Conservation (phyloP, 768 basidiomycete species). For the Melanogaster broomeanus region DNA sequence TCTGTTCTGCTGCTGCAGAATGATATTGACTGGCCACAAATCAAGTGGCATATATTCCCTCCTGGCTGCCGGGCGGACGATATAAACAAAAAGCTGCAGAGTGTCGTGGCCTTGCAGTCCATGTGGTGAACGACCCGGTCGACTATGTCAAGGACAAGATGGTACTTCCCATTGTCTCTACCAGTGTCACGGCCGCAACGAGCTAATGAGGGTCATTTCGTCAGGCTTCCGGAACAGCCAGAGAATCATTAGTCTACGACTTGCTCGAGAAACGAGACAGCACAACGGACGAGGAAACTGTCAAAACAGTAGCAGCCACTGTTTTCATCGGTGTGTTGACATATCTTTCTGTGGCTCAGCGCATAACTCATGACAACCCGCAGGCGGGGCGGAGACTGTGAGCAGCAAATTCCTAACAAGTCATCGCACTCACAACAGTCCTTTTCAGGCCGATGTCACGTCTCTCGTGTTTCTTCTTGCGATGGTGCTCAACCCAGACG, state of each 20-base stretch:
- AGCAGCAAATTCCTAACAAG: background rate
- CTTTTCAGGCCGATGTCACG: slow-evolving; percentile 11
- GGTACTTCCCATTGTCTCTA: slow-evolving; percentile 6
- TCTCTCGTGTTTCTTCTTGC: slow-evolving; percentile 32
- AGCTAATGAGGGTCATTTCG: background rate
- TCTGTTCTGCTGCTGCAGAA: background rate
- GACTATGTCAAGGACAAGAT: slow-evolving; percentile 24
- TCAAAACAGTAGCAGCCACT: slow-evolving; percentile 26
- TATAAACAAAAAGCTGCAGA: slow-evolving; percentile 20
- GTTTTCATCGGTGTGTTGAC: slow-evolving; percentile 22
- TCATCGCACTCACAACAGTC: background rate
- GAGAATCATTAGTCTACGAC: slow-evolving; percentile 21
- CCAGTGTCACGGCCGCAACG: background rate
- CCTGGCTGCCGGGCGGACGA: slow-evolving; percentile 34
- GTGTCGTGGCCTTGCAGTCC: slow-evolving; percentile 19
- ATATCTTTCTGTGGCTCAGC: background rate
- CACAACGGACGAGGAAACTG: slow-evolving; percentile 2
- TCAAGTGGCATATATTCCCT: slow-evolving; percentile 29
- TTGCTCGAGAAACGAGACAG: slow-evolving; percentile 7
- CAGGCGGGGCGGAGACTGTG: slow-evolving; percentile 32
- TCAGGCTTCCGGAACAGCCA: slow-evolving; percentile 21
- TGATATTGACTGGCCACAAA: background rate
- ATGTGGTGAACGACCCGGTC: slow-evolving; percentile 20
- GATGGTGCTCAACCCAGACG: slow-evolving; percentile 34
- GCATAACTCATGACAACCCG: background rate